Evolutionary conservation across 2,329 filamentous ascomycete species (phyloP).

Genomic region (Xylaria sp.): DNA sequence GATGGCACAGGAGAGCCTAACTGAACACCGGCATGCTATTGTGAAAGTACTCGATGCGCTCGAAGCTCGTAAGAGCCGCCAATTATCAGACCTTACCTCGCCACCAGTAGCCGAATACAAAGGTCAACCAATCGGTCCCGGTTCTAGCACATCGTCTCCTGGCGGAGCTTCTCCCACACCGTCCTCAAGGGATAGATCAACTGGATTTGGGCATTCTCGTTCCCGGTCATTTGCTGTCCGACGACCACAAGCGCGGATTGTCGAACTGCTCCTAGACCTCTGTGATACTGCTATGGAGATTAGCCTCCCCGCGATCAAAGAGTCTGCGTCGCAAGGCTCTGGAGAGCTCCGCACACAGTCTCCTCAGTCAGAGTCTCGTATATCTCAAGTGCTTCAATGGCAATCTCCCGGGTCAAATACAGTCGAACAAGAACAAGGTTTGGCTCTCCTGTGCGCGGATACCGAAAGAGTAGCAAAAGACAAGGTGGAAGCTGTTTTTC

Average conservation of each 20-base stretch:
- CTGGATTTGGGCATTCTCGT: conserved; percentile 81
- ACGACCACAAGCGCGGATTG: conserved; percentile 88
- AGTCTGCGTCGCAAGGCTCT: conserved; percentile 72
- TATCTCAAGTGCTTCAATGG: conserved; percentile 95
- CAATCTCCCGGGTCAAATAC: conserved; percentile 93
- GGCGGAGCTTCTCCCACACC: conserved; percentile 77
- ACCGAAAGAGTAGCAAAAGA: conserved; percentile 85
- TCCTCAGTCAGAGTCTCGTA: conserved; percentile 93
- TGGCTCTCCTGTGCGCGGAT: conserved; percentile 88
- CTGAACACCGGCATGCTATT: conserved; percentile 92
- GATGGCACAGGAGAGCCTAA: conserved; percentile 90
- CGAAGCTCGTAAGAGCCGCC: conserved; percentile 79
- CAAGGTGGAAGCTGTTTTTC: conserved; percentile 93
- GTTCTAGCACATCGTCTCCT: conserved; percentile 76
- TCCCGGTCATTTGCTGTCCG: conserved; percentile 91
- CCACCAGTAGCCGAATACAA: conserved; percentile 83
- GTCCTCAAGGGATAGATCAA: conserved; percentile 77
- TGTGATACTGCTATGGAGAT: conserved; percentile 97
- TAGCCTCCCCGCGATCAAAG: conserved; percentile 92
- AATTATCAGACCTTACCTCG: conserved; percentile 63
- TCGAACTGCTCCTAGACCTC: conserved; percentile 92
- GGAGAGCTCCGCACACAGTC: conserved; percentile 92
- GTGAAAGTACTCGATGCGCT: conserved; percentile 94
- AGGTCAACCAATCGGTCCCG: conserved; percentile 82
- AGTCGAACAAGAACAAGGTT: conserved; percentile 90